phyloP scores from a whole-genome alignment of 208 protist species.

The Vickermania ingenoplastis region DNA sequence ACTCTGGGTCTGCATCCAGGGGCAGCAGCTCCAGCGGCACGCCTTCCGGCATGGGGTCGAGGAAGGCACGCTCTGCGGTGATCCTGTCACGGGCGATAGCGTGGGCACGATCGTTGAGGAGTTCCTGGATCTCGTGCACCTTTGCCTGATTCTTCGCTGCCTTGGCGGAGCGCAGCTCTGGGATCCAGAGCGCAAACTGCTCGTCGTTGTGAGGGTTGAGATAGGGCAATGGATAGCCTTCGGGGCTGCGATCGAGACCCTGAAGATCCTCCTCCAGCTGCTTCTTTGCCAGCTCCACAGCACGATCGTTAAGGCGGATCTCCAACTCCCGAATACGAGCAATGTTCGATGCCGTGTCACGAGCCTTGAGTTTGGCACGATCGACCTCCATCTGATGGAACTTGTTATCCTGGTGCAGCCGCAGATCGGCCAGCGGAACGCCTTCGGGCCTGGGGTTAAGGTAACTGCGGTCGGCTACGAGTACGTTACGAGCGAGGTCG shows the following conservation, averaged over 20 bases:
- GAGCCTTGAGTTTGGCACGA: constrained; percentile 41
- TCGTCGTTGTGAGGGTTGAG: constrained; percentile 44
- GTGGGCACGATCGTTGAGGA: constrained; percentile 47
- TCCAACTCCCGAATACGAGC: constrained; percentile 43
- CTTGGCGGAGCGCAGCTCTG: constrained; percentile 33
- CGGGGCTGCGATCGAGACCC: constrained; percentile 43
- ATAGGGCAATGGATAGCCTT: constrained; percentile 40
- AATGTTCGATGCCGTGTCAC: constrained; percentile 23
- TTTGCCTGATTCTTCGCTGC: constrained; percentile 11
- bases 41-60: constrained; percentile 50
- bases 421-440: constrained; percentile 35
- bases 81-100: constrained; percentile 45
- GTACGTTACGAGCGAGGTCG: constrained; percentile 22
- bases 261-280: constrained; percentile 53
- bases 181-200: constrained; percentile 31
- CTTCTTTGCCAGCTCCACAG: constrained; percentile 41
- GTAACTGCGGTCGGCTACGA: constrained; percentile 45
- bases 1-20: constrained; percentile 48
- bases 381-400: constrained; percentile 73
- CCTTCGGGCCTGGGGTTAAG: constrained; percentile 43
- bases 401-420: constrained; percentile 42
- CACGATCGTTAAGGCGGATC: constrained; percentile 50
- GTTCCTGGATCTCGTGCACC: constrained; percentile 30
- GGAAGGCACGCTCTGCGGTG: constrained; percentile 30
- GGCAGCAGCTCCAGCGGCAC: constrained; percentile 46